Evolutionary conservation across 768 basidiomycete genomes (phyloP).

Genomic region (Mycena albidolilacea): DNA sequence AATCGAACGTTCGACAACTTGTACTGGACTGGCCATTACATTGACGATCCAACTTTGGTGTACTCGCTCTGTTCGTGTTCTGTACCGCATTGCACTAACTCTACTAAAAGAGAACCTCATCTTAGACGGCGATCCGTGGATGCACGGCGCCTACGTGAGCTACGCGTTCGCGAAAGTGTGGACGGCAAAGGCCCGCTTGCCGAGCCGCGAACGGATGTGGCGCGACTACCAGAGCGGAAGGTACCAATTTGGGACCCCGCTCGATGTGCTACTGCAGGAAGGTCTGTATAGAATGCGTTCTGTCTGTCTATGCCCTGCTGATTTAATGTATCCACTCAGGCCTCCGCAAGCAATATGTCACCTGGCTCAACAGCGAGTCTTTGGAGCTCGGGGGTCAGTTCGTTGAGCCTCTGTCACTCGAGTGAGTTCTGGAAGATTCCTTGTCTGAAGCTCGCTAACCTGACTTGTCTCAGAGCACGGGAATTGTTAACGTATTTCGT

Average conservation of each 20-base stretch:
- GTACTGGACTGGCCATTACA: conserved; percentile 48
- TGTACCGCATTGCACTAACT: background rate
- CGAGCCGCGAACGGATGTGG: conserved; percentile 27
- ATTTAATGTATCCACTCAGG: too few relatives aligned
- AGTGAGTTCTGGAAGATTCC: conserved; percentile 5
- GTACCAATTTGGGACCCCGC: conserved; percentile 13
- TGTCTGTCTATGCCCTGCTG: too few relatives aligned
- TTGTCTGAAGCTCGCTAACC: background rate
- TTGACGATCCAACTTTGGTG: conserved; percentile 51
- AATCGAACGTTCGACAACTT: conserved; percentile 26
- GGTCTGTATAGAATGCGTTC: background rate
- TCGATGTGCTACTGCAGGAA: conserved; percentile 16
- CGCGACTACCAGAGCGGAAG: conserved; percentile 14
- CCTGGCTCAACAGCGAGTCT: background rate
- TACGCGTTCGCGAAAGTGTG: conserved; percentile 33
- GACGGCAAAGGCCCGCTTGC: conserved; percentile 1
- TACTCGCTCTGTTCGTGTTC: conserved; percentile 35
- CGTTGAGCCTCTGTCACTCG: conserved; percentile 14
- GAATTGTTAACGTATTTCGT: conserved; percentile 4
- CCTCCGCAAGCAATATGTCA: conserved; percentile 9
- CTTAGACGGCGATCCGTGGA: conserved; percentile 28
- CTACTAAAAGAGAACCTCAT: background rate
- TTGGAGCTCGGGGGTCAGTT: conserved; percentile 23
- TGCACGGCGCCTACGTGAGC: conserved; percentile 34
- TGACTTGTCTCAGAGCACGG: conserved; percentile 4